Conservation (phyloP, 106 monocot genomes). For the Allium fistulosum region DNA sequence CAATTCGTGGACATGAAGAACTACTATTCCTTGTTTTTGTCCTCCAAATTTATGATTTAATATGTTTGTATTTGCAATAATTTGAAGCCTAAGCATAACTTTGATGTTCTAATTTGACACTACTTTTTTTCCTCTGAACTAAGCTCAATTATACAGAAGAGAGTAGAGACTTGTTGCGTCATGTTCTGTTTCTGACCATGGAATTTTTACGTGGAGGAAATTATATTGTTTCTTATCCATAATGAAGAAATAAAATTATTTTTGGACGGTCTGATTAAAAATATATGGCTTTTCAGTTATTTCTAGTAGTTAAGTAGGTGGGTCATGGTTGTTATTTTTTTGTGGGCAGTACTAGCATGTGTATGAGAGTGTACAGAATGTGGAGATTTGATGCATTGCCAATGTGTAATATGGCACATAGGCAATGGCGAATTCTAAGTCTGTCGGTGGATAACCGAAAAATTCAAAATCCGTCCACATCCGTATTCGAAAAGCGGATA, state of each 20-base stretch:
- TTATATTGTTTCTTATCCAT: conserved; percentile 16
- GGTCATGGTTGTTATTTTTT: neutral
- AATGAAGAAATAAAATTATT: neutral
- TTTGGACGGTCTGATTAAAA: neutral
- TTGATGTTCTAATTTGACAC: neutral
- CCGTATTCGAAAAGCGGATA: no score
- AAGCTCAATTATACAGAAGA: neutral
- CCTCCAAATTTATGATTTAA: neutral
- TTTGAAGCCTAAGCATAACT: conserved; percentile 37
- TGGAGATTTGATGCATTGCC: neutral
- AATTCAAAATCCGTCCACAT: no score
- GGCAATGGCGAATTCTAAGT: no score
- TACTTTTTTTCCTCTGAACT: neutral
- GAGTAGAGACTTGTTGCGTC: neutral
- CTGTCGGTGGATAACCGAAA: no score
- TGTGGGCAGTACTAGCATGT: neutral
- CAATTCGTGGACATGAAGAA: conserved; percentile 5
- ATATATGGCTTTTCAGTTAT: neutral
- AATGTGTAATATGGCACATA: neutral
- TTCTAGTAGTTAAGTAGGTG: neutral
- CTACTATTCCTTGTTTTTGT: neutral
- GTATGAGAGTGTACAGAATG: neutral
- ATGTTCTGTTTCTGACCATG: conserved; percentile 26
- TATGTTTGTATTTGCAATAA: conserved; percentile 13
- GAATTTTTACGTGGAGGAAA: conserved; percentile 42